These are phyloP conservation scores for Aspergillus puulaauensis DNA, from an alignment of 2,329 filamentous ascomycete species.

Conservation along the genomic window DNA sequence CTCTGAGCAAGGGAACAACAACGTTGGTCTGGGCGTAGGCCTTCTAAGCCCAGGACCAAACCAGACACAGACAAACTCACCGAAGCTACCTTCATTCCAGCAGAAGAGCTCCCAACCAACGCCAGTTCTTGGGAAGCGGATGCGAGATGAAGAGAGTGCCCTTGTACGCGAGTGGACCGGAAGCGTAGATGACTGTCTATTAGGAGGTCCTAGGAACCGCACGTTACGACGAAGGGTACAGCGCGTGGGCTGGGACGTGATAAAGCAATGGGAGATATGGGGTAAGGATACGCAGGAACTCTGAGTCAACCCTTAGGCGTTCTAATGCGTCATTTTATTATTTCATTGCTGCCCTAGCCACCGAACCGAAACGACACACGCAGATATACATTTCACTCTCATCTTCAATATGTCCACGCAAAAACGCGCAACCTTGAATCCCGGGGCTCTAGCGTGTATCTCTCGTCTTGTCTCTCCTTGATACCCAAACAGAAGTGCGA, in stretches of 20 bases:
- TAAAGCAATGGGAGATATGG: slow-evolving; percentile 47
- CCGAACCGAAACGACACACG: not conserved
- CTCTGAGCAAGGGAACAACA: not conserved
- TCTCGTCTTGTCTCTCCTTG: not conserved
- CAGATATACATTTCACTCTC: not conserved
- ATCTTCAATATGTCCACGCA: not conserved
- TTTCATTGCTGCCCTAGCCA: too few relatives aligned
- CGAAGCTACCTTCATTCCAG: not conserved
- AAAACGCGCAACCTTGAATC: not conserved
- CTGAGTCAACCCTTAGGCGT: slow-evolving; percentile 9
- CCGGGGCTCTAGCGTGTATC: not conserved
- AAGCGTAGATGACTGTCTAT: not conserved
- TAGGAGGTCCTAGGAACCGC: slow-evolving; percentile 20
- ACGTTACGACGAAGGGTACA: slow-evolving; percentile 34
- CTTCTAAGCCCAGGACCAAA: not conserved
- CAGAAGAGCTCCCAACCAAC: not conserved
- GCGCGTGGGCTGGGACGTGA: slow-evolving; percentile 40
- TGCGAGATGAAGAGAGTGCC: slow-evolving; percentile 13
- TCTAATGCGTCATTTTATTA: too few relatives aligned
- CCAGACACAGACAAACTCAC: not conserved
- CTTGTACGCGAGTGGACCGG: not conserved
- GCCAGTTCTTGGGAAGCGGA: slow-evolving; percentile 22
- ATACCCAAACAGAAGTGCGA: not conserved
- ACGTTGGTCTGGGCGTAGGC: not conserved
- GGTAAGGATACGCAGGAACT: slow-evolving; percentile 42